Evolutionary conservation across 371 early-diverging fungal genomes (phyloP).

Genomic region (Lichtheimia hyalospora): DNA sequence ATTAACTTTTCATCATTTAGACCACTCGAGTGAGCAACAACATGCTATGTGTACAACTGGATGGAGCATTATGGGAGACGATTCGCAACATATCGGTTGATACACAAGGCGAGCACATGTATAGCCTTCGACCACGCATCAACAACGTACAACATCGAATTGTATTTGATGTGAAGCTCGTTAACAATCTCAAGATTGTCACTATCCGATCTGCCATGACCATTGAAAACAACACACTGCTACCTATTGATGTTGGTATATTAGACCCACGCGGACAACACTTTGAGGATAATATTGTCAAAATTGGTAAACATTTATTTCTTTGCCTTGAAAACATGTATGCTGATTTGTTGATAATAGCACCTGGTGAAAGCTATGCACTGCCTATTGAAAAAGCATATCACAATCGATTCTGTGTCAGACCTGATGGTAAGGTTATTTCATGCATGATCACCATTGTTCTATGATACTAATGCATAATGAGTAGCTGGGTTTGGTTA

Average conservation of each 20-base stretch:
- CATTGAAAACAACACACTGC: constrained; percentile 77
- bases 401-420: constrained; percentile 72
- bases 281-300: constrained; percentile 43
- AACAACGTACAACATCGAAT: constrained; percentile 80
- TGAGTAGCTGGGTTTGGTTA: constrained; percentile 73
- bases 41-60: constrained; percentile 80
- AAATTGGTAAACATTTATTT: constrained; percentile 41
- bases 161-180: constrained; percentile 83
- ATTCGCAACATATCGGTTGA: constrained; percentile 87
- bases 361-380: constrained; percentile 81
- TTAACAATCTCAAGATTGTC: constrained; percentile 88
- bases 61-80: constrained; percentile 89
- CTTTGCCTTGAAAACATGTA: too few relatives aligned
- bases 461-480: not conserved
- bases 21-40: constrained; percentile 51
- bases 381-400: constrained; percentile 88
- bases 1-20: constrained; percentile 12
- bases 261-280: constrained; percentile 63
- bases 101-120: constrained; percentile 78
- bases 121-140: constrained; percentile 77
- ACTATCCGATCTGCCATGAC: constrained; percentile 87
- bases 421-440: constrained; percentile 70
- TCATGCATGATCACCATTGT: not conserved
- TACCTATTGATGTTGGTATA: constrained; percentile 81
- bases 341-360: constrained; percentile 21